Evolutionary conservation across 2,329 filamentous ascomycete species (phyloP).

Genomic region (Boeremia lycopersici): DNA sequence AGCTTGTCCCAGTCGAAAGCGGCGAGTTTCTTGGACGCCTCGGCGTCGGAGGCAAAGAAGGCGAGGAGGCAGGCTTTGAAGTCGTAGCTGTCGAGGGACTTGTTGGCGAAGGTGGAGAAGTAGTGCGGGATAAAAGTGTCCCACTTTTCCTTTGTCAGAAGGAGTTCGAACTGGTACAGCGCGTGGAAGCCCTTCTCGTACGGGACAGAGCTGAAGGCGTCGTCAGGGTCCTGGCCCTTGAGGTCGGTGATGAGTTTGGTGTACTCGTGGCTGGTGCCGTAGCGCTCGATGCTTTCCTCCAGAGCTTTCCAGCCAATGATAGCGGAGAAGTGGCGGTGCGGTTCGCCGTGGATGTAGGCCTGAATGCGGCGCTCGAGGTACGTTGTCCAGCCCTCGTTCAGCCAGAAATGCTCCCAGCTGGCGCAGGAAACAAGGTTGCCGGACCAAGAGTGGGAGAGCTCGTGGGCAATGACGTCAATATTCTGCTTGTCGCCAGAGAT

Average conservation of each 20-base stretch:
- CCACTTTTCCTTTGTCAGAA: conserved; percentile 85
- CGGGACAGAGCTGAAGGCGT: conserved; percentile 89
- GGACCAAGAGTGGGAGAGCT: conserved; percentile 78
- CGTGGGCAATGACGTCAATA: conserved; percentile 94
- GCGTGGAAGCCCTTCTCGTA: conserved; percentile 98
- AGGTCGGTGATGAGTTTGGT: conserved; percentile 89
- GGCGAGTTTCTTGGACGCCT: conserved; percentile 66
- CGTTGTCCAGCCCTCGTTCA: conserved; percentile 87
- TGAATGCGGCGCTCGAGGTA: conserved; percentile 90
- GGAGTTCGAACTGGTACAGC: conserved; percentile 84
- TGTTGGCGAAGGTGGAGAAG: conserved; percentile 82
- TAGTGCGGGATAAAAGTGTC: conserved; percentile 96
- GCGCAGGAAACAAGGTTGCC: conserved; percentile 82
- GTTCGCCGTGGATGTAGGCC: conserved; percentile 77
- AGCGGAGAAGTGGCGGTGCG: conserved; percentile 89
- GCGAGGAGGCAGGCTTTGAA: conserved; percentile 87
- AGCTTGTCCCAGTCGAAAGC: conserved; percentile 87
- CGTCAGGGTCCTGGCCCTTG: conserved; percentile 90
- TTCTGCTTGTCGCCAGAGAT: conserved; percentile 85
- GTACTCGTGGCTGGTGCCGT: conserved; percentile 85
- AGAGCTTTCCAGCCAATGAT: conserved; percentile 96
- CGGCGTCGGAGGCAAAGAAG: conserved; percentile 77
- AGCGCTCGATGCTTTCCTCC: conserved; percentile 77
- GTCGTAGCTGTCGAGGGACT: conserved; percentile 90
- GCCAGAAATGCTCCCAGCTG: conserved; percentile 79